Evolutionary conservation across 768 basidiomycete species (phyloP).

Genomic region (Naganishia antarctica): DNA sequence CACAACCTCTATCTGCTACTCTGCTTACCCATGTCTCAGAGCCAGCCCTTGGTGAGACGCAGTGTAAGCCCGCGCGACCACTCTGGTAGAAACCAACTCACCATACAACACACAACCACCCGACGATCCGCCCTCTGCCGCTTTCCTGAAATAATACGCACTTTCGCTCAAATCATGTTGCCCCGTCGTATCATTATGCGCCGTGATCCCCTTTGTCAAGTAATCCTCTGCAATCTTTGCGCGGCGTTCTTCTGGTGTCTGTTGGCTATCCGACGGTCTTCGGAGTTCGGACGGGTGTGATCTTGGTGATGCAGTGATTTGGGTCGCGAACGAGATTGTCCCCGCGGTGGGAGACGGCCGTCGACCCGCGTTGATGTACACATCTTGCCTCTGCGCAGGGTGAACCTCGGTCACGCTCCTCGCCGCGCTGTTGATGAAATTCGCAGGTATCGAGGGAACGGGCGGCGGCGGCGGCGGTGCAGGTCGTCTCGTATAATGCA

Average conservation of each 20-base stretch:
- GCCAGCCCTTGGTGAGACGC: too few relatives aligned
- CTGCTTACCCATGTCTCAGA: conserved; percentile 37
- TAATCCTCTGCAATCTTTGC: conserved; percentile 34
- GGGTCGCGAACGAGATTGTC: not conserved
- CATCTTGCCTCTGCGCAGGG: too few relatives aligned
- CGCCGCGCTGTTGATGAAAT: not conserved
- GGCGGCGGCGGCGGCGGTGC: conserved; percentile 20
- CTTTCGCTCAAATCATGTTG: conserved; percentile 41
- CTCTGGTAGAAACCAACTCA: conserved; percentile 28
- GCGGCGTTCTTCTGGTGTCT: conserved; percentile 1
- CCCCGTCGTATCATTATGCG: conserved; percentile 32
- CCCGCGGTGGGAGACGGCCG: too few relatives aligned
- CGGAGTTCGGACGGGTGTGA: not conserved
- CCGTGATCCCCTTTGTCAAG: conserved; percentile 37
- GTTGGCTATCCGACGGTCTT: not conserved
- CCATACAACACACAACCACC: conserved; percentile 47
- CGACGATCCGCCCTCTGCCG: conserved; percentile 44
- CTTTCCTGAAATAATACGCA: conserved; percentile 45
- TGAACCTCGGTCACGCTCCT: not conserved
- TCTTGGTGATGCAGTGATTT: not conserved
- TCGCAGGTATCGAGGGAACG: not conserved
- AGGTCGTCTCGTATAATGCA: conserved; percentile 14
- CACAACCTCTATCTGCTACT: not conserved
- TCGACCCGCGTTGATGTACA: not conserved
- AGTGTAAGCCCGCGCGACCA: too few relatives aligned